Conservation (phyloP, 1,284 basidiomycete species). For the Amylostereum chailletii region DNA sequence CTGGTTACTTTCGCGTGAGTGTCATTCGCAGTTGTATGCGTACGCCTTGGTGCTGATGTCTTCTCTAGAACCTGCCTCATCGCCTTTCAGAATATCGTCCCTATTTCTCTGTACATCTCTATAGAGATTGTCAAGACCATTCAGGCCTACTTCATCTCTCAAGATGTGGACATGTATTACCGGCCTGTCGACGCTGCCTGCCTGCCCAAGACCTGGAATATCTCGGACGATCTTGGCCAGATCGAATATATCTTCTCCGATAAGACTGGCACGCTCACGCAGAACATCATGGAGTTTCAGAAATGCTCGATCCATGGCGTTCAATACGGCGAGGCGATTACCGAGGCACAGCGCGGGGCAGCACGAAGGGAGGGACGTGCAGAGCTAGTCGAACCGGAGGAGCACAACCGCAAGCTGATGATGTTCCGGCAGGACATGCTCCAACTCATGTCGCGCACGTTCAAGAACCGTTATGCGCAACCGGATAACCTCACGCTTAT, state of each 20-base stretch:
- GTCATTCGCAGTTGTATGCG: conserved; percentile 21
- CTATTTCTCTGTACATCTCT: conserved; percentile 94
- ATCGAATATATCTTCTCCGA: conserved; percentile 98
- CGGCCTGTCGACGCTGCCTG: conserved; percentile 80
- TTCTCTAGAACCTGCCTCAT: conserved; percentile 70
- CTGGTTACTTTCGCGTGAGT: conserved; percentile 82
- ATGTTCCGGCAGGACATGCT: conserved; percentile 77
- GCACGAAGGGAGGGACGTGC: conserved; percentile 74
- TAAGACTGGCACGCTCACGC: conserved; percentile 94
- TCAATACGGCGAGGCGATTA: conserved; percentile 87
- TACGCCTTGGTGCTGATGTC: not conserved
- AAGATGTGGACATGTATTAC: conserved; percentile 98
- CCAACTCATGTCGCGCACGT: conserved; percentile 60
- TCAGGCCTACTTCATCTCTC: conserved; percentile 95
- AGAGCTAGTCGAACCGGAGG: conserved; percentile 57
- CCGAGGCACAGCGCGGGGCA: conserved; percentile 91
- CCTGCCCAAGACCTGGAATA: conserved; percentile 96
- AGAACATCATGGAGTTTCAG: conserved; percentile 98
- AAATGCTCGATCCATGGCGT: conserved; percentile 87
- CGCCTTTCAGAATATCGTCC: conserved; percentile 97
- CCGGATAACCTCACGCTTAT: conserved; percentile 82
- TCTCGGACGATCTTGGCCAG: conserved; percentile 95
- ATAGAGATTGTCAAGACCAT: conserved; percentile 98
- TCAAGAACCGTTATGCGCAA: conserved; percentile 88
- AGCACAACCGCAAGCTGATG: conserved; percentile 59